Conservation (phyloP, 176 grass and related monocot genomes). For the Carex cristatella region DNA sequence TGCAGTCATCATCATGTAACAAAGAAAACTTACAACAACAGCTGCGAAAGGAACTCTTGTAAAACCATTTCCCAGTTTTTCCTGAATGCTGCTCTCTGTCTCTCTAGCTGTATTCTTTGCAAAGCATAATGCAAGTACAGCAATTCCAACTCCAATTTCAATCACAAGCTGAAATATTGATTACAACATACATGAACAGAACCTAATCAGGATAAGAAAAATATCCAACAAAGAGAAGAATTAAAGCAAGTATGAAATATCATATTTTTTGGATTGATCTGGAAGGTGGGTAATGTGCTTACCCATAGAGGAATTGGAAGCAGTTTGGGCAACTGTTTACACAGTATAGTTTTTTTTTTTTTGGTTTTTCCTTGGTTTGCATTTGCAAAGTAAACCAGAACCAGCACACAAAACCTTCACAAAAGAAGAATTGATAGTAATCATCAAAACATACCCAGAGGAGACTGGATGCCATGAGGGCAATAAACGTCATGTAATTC, state of each 20-base stretch:
- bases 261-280: background rate
- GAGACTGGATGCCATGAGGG: slow-evolving; percentile 88
- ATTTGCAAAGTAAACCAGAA: background rate
- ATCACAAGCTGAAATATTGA: slow-evolving; percentile 69
- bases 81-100: slow-evolving; percentile 52
- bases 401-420: background rate
- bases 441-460: slow-evolving; percentile 59
- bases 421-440: slow-evolving; percentile 17
- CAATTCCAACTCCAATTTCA: slow-evolving; percentile 79
- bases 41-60: slow-evolving; percentile 75
- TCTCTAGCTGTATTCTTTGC: slow-evolving; percentile 39
- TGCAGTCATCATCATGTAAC: background rate
- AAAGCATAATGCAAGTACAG: slow-evolving; percentile 84
- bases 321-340: background rate
- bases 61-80: slow-evolving; percentile 93
- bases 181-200: slow-evolving; percentile 24
- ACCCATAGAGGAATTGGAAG: background rate
- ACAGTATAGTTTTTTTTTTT: background rate
- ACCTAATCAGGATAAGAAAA: slow-evolving; percentile 17
- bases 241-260: background rate
- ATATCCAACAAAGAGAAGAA: background rate
- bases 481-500: slow-evolving; percentile 87
- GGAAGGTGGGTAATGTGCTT: background rate
- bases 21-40: slow-evolving; percentile 71
- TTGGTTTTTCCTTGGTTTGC: background rate